A percentile compares a stretch with the other conserved stretches of the same genome.
Conservation (phyloP, 2,329 filamentous ascomycete species). For the Madurella fahalii region DNA sequence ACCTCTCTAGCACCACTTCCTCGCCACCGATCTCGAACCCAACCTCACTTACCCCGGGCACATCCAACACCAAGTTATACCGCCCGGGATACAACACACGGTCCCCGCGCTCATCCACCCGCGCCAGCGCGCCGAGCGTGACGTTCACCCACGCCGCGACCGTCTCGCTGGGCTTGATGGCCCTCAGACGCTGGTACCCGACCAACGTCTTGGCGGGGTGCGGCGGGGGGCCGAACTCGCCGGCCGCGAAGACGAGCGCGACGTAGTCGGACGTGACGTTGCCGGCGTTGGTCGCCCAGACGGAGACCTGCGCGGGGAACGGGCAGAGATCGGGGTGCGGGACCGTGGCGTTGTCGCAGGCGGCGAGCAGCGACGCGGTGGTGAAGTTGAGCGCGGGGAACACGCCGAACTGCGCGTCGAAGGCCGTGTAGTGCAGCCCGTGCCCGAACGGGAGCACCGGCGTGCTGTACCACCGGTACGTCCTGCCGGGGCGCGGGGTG, state of each 20-base stretch:
- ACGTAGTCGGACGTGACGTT: conserved; percentile 47
- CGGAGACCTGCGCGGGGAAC: conserved; percentile 35
- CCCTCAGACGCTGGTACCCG: conserved; percentile 44
- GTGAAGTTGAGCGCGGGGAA: neutral
- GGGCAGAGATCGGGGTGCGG: conserved; percentile 38
- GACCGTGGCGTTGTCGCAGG: neutral
- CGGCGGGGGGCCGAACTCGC: conserved; percentile 44
- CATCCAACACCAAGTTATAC: conserved; percentile 46
- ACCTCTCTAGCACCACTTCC: conserved; percentile 37
- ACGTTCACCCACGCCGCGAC: conserved; percentile 30
- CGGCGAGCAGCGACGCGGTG: neutral
- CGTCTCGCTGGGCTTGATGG: conserved; percentile 34
- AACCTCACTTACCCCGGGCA: conserved; percentile 28
- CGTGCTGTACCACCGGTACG: conserved; percentile 54
- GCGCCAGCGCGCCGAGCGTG: conserved; percentile 46
- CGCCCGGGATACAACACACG: conserved; percentile 51
- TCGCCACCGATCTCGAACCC: conserved; percentile 46
- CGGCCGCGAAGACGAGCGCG: conserved; percentile 46
- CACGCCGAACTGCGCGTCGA: conserved; percentile 31
- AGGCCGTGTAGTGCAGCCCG: conserved; percentile 57
- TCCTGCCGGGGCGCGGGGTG: conserved; percentile 43
- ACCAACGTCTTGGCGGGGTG: conserved; percentile 51
- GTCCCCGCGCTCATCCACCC: conserved; percentile 47
- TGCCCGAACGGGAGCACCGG: conserved; percentile 50
- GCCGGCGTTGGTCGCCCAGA: conserved; percentile 48